Evolutionary conservation across 148 eudicot genomes (phyloP).

Genomic region (Simmondsia chinensis): DNA sequence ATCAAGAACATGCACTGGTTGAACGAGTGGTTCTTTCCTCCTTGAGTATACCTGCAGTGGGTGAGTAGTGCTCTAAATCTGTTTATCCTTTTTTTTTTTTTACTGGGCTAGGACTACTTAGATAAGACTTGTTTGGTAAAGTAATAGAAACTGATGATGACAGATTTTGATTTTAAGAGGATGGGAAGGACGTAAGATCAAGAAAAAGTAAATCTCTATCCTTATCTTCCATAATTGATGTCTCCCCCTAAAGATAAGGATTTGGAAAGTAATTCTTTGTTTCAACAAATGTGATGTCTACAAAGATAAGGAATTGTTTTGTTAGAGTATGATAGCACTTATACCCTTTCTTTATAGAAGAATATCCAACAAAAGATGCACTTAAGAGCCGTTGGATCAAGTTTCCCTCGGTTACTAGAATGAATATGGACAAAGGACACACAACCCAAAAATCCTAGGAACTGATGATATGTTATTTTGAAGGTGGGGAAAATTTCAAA

Average conservation of each 20-base stretch:
- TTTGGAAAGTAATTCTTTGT: not conserved
- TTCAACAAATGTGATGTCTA: not conserved
- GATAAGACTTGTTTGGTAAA: no score
- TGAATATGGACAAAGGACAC: no score
- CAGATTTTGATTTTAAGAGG: no score
- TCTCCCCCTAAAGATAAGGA: constrained; percentile 5
- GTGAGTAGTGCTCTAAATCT: no score
- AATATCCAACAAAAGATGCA: not conserved
- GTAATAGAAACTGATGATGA: no score
- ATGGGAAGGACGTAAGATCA: not conserved
- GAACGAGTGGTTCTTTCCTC: no score
- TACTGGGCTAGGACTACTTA: no score
- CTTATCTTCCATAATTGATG: not conserved
- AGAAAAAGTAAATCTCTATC: not conserved
- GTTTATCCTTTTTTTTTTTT: no score
- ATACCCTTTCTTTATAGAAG: not conserved
- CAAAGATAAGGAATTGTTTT: not conserved
- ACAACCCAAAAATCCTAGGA: not conserved
- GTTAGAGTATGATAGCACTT: not conserved
- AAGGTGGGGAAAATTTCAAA: not conserved
- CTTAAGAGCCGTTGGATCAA: not conserved
- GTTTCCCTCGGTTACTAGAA: not conserved
- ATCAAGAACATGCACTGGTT: not conserved
- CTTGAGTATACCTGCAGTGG: no score
- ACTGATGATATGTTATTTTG: not conserved